phyloP scores from a whole-genome alignment of 2,329 filamentous ascomycete species.

The Fonsecaea pedrosoi region DNA sequence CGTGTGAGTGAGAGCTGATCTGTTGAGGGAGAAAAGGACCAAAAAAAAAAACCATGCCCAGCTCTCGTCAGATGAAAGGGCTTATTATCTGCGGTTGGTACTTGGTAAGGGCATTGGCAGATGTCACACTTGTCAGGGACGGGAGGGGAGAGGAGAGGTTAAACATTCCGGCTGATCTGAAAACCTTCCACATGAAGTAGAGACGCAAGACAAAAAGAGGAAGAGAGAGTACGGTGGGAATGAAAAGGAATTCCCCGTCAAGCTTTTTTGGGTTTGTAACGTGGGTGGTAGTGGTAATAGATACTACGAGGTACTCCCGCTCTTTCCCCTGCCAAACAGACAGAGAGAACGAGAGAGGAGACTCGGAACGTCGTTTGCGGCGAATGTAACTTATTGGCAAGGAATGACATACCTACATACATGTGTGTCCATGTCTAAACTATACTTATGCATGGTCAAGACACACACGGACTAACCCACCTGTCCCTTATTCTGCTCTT shows the following conservation, averaged over 20 bases:
- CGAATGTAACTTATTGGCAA: not conserved
- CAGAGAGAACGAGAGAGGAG: not conserved
- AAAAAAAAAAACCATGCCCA: not conserved
- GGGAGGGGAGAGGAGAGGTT: not conserved
- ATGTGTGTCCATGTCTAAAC: no score
- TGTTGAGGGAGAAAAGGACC: no score
- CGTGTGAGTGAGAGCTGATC: no score
- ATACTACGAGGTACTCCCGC: not conserved
- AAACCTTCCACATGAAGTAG: not conserved
- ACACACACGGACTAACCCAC: not conserved
- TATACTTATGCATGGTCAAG: not conserved
- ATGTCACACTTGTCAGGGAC: not conserved
- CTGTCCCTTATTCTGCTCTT: not conserved
- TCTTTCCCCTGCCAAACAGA: not conserved
- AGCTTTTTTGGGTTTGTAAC: not conserved
- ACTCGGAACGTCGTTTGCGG: not conserved
- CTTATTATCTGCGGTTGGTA: not conserved
- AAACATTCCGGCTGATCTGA: slow-evolving; percentile 21
- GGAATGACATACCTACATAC: no score
- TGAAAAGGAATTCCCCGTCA: not conserved
- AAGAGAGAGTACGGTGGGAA: not conserved
- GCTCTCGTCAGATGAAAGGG: not conserved
- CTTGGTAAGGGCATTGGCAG: slow-evolving; percentile 4
- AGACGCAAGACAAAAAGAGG: not conserved
- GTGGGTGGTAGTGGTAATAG: not conserved